Evolutionary conservation across 2,329 filamentous ascomycete species (phyloP), one percentile per base, ranked within the genome.

Genomic region (Trichoderma afroharzianum): DNA sequence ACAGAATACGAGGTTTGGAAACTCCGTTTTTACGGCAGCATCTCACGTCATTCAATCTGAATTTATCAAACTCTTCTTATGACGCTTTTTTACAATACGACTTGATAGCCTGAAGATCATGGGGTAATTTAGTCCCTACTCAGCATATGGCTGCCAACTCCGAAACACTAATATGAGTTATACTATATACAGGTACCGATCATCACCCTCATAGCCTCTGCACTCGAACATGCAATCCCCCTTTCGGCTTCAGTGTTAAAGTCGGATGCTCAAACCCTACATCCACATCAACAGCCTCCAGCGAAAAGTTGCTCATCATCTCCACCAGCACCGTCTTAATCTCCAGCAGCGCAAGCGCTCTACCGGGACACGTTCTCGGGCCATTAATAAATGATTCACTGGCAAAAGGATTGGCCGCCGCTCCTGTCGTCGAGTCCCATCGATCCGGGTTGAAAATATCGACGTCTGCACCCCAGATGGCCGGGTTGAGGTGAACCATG

Each of bases 351-450:
- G 81, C 76, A 33, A 81, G 79, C 11, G 75, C 77, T 69, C 78
- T 79, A 14, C 82, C 82, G 36, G 83, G 82, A 73, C 82, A 83
- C 57, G 78, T 77, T 15, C 81, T 75, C 6, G 81, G 79, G 3
- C 81, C 82, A 58, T 80, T 78, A 64, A 80, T 76, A 70, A 83
- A 83, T 0, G 80, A 77, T 47, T 79, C 76, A 50, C 81, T 81
- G 0, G 82, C 78, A 57, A 79, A 80, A 0, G 78, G 74, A 58
- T 74, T 77, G 8, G 75, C 64, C 4, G 76, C 76, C 18, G 71
- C 72, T 3, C 77, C 78, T 3, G 63, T 50, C 5, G 76, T 74
- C 2, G 73, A 50, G 33, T 78, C 76, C 83, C 83, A 84, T 28
- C 83, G 80, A 57, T 81, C 78, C 1, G 83, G 82, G 28, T 81